phyloP scores from a whole-genome alignment of 768 basidiomycete genomes.

The Guyanaporus albipodus region DNA sequence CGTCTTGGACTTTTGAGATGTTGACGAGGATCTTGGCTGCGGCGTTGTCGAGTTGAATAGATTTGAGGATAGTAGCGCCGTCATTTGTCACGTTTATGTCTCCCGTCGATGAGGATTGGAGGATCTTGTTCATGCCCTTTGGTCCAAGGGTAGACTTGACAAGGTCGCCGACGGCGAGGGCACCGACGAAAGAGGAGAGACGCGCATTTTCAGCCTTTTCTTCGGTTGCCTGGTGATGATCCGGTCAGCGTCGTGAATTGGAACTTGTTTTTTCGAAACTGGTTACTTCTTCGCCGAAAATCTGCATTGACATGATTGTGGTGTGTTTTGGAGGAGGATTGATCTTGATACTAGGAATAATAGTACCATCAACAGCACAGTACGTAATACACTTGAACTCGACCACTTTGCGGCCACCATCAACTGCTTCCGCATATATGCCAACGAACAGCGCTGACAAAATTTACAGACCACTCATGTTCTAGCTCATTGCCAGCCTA shows the following conservation, averaged over 20 bases:
- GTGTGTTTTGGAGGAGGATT: neutral
- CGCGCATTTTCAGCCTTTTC: constrained; percentile 98
- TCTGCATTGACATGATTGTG: constrained; percentile 54
- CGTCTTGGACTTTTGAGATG: constrained; percentile 99
- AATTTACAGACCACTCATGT: no score
- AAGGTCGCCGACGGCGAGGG: constrained; percentile 94
- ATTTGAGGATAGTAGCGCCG: constrained; percentile 96
- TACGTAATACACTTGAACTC: no score
- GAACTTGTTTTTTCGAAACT: neutral
- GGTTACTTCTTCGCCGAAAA: constrained; percentile 60
- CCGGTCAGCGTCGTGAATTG: neutral
- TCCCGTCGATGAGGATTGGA: constrained; percentile 85
- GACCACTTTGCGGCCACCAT: no score
- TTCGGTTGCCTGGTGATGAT: constrained; percentile 64
- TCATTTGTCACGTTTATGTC: constrained; percentile 98
- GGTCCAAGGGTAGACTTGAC: constrained; percentile 98
- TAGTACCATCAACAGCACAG: neutral
- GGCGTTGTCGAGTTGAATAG: constrained; percentile 96
- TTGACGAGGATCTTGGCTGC: constrained; percentile 99
- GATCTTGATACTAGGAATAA: constrained; percentile 6
- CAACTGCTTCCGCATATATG: no score
- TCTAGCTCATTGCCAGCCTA: no score
- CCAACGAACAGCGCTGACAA: no score
- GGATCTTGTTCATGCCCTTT: constrained; percentile 99
- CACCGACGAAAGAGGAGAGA: constrained; percentile 96